Conservation (phyloP, 805 yeast species). For the Kuraishia borneana region DNA sequence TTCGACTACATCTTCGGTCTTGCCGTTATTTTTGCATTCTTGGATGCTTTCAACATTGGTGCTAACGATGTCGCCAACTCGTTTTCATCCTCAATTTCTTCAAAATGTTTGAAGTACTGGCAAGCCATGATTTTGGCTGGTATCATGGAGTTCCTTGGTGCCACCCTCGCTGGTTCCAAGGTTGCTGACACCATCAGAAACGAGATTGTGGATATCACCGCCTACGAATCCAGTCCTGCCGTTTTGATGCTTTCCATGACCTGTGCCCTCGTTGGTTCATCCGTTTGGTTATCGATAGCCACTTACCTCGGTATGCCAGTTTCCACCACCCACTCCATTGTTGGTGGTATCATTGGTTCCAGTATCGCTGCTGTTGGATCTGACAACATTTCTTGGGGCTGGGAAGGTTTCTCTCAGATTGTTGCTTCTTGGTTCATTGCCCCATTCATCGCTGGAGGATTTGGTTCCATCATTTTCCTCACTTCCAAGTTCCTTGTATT, state of each 20-base stretch:
- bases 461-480: constrained; percentile 48
- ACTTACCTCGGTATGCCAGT: constrained; percentile 67
- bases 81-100: constrained; percentile 63
- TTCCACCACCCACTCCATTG: constrained; percentile 71
- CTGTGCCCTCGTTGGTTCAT: constrained; percentile 65
- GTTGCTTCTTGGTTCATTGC: too few relatives aligned
- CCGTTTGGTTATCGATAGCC: constrained; percentile 59
- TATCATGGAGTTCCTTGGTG: constrained; percentile 64
- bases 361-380: constrained; percentile 67
- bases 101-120: constrained; percentile 57
- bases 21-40: constrained; percentile 57
- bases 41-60: constrained; percentile 74
- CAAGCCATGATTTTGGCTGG: constrained; percentile 70
- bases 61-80: constrained; percentile 80
- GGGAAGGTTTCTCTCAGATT: constrained; percentile 63
- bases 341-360: constrained; percentile 67
- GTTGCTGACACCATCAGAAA: constrained; percentile 62
- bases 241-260: constrained; percentile 69
- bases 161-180: constrained; percentile 65
- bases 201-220: constrained; percentile 43
- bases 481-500: constrained; percentile 49
- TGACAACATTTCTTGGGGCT: constrained; percentile 56
- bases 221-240: constrained; percentile 46
- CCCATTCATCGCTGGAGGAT: constrained; percentile 54
- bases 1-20: constrained; percentile 65